phyloP scores from a whole-genome alignment of 768 basidiomycete genomes.

The Suillus hirtellus region DNA sequence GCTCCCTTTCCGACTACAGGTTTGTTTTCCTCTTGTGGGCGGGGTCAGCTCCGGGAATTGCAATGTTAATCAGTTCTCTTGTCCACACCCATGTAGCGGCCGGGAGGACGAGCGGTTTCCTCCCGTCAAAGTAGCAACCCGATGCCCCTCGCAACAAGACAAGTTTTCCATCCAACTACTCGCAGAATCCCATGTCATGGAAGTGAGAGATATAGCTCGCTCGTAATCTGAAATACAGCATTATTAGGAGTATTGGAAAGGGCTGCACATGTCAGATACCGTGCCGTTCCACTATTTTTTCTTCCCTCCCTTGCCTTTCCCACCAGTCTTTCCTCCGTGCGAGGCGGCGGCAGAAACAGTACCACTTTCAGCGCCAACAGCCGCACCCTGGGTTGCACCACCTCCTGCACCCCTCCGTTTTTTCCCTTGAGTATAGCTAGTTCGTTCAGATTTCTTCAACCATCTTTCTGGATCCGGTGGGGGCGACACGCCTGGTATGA shows the following conservation, averaged over 20 bases:
- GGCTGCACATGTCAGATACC: neutral
- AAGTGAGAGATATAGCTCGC: neutral
- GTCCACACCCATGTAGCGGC: neutral
- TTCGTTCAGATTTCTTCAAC: conserved; percentile 84
- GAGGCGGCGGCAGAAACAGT: conserved; percentile 15
- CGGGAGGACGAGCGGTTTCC: neutral
- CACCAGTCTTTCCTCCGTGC: conserved; percentile 35
- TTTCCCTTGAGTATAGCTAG: conserved; percentile 51
- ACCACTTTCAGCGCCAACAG: conserved; percentile 30
- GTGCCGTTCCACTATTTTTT: conserved; percentile 46
- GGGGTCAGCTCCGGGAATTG: neutral
- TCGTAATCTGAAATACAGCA: neutral
- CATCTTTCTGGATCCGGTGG: conserved; percentile 85
- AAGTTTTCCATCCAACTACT: neutral
- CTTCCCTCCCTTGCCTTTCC: conserved; percentile 64
- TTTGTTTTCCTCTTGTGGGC: neutral
- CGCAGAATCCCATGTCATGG: neutral
- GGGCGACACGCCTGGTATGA: conserved; percentile 76
- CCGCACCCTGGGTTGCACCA: conserved; percentile 69
- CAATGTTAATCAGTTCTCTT: neutral
- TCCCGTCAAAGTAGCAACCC: neutral
- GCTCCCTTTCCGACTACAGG: neutral
- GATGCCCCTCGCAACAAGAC: neutral
- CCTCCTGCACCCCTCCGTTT: conserved; percentile 54
- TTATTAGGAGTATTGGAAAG: neutral